phyloP scores from a whole-genome alignment of 495 filamentous ascomycete species.

The Xylaria sp. region DNA sequence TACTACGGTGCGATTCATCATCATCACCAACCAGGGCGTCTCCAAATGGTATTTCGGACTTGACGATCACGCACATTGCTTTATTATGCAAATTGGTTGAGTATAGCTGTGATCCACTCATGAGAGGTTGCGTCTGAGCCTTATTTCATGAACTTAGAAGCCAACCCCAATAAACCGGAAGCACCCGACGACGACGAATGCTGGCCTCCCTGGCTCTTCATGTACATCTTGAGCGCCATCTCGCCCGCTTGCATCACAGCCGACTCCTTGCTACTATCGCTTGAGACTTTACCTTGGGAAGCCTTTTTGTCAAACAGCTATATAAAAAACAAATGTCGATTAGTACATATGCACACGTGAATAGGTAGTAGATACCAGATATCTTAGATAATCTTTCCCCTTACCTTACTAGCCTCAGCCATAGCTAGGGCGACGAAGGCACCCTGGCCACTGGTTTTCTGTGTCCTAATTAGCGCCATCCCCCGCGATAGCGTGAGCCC shows the following conservation, averaged over 20 bases:
- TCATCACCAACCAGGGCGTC: neutral
- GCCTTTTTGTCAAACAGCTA: slow-evolving; percentile 59
- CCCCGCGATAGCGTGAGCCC: neutral
- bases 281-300: slow-evolving; percentile 53
- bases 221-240: slow-evolving; percentile 63
- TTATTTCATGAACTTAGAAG: slow-evolving; percentile 49
- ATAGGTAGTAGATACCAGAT: neutral
- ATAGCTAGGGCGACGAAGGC: slow-evolving; percentile 62
- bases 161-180: slow-evolving; percentile 44
- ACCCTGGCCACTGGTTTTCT: slow-evolving; percentile 46
- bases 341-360: slow-evolving; percentile 1
- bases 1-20: neutral
- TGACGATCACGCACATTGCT: neutral
- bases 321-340: slow-evolving; percentile 15
- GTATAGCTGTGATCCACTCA: neutral
- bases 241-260: slow-evolving; percentile 60
- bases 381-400: slow-evolving; percentile 4
- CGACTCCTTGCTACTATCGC: slow-evolving; percentile 56
- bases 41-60: neutral
- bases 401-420: slow-evolving; percentile 58
- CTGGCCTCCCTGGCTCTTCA: slow-evolving; percentile 52
- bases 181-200: slow-evolving; percentile 30
- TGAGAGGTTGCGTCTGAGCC: neutral
- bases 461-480: slow-evolving; percentile 33
- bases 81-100: neutral